Conservation (phyloP, 192 early-diverging fungal species). For the Dispira simplex region DNA sequence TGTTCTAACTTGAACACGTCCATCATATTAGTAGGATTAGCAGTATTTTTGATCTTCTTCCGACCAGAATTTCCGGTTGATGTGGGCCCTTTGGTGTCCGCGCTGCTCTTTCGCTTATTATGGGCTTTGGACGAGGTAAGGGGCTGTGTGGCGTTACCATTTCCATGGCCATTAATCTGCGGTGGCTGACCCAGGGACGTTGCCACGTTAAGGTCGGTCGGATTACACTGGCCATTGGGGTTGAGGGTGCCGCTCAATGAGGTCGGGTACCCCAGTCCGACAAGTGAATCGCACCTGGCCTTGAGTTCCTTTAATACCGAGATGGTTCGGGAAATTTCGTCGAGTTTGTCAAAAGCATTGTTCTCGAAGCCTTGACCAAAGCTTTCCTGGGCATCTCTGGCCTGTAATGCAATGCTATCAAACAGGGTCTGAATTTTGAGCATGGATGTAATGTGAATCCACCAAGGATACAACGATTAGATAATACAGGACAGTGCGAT, state of each 20-base stretch:
- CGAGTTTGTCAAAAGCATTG: constrained; percentile 2
- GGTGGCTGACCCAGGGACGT: no score
- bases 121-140: no score
- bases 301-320: not conserved
- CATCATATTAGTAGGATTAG: not conserved
- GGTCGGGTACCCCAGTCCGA: not conserved
- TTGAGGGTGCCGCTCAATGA: no score
- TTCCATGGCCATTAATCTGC: no score
- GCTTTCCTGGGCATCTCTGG: not conserved
- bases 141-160: no score
- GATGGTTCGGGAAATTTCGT: constrained; percentile 2
- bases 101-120: no score
- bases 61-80: not conserved
- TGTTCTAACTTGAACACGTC: constrained; percentile 8
- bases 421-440: constrained; percentile 6
- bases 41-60: not conserved
- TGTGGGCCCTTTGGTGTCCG: no score
- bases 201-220: no score
- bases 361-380: not conserved
- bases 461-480: no score
- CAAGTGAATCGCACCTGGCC: not conserved
- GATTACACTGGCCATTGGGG: no score
- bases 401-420: not conserved
- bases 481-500: no score
- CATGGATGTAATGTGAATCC: not conserved